These are phyloP conservation scores for Mesembryanthemum crystallinum DNA, from an alignment of 148 eudicot genomes.

Conservation along the genomic window DNA sequence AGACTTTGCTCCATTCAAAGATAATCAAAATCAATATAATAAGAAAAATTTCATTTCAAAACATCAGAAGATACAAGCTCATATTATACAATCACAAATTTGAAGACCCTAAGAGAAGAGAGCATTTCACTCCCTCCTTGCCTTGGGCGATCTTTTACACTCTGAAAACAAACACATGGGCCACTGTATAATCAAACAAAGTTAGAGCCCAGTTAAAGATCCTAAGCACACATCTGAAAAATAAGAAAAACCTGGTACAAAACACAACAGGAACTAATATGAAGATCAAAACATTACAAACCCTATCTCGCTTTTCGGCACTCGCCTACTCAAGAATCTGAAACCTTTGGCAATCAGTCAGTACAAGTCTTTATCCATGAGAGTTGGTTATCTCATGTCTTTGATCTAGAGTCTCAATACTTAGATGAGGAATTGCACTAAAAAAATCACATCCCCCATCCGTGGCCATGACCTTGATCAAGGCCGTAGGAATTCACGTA, in stretches of 20 bases:
- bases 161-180: conserved; percentile 6
- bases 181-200: neutral
- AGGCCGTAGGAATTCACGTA: conserved; percentile 33
- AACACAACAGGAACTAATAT: neutral
- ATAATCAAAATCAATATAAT: neutral
- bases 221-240: neutral
- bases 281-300: neutral
- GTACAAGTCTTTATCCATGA: conserved; percentile 4
- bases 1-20: too few species aligned
- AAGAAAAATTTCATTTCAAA: neutral
- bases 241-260: neutral
- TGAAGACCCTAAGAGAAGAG: neutral
- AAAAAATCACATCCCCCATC: conserved; percentile 32
- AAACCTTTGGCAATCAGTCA: neutral
- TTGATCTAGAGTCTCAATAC: neutral
- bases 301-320: conserved; percentile 13
- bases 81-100: neutral
- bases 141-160: conserved; percentile 1
- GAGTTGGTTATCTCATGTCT: neutral
- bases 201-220: neutral
- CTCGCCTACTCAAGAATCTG: neutral
- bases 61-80: neutral
- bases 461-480: conserved; percentile 42
- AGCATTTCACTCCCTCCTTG: neutral
- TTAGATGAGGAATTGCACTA: neutral